phyloP scores from a whole-genome alignment of 495 filamentous ascomycete genomes.

The Penicillium longicatenatum region DNA sequence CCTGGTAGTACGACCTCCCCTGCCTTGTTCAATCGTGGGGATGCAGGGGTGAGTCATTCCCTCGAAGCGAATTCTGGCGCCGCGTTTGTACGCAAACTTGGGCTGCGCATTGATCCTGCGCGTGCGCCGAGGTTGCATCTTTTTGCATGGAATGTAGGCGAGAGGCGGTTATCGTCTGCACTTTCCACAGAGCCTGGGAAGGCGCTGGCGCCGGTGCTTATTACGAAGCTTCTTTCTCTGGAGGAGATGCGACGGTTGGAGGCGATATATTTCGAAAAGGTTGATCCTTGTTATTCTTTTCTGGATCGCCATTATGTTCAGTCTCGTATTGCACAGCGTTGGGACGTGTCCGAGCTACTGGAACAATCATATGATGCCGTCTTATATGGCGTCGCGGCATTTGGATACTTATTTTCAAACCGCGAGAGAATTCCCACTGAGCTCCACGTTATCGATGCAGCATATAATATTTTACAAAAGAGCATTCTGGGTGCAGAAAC shows the following conservation, averaged over 20 bases:
- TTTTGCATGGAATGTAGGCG: slow-evolving; percentile 59
- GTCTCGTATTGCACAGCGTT: slow-evolving; percentile 37
- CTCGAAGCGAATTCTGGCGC: slow-evolving; percentile 57
- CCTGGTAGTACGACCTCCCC: slow-evolving; percentile 15
- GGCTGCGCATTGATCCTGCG: slow-evolving; percentile 50
- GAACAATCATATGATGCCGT: slow-evolving; percentile 44
- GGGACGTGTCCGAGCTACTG: slow-evolving; percentile 21
- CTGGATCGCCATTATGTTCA: slow-evolving; percentile 43
- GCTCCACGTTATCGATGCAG: slow-evolving; percentile 40
- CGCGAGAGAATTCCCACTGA: slow-evolving; percentile 36
- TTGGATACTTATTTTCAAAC: slow-evolving; percentile 50
- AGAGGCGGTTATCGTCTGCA: slow-evolving; percentile 24
- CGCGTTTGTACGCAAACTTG: slow-evolving; percentile 56
- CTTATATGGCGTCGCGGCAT: slow-evolving; percentile 50
- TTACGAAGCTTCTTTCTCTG: slow-evolving; percentile 43
- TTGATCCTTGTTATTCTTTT: slow-evolving; percentile 54
- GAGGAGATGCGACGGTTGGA: slow-evolving; percentile 44
- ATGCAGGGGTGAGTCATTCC: slow-evolving; percentile 18
- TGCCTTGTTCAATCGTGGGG: slow-evolving; percentile 8
- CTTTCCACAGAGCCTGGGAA: background rate
- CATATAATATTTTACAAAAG: slow-evolving; percentile 47
- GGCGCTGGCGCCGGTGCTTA: slow-evolving; percentile 13
- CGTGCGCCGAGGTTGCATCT: slow-evolving; percentile 55
- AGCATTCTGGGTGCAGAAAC: slow-evolving; percentile 30
- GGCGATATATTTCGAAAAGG: slow-evolving; percentile 50